Evolutionary conservation across 306 rosid genomes (phyloP), one percentile per base, ranked within the genome.

Genomic region (Ormosia emarginata): DNA sequence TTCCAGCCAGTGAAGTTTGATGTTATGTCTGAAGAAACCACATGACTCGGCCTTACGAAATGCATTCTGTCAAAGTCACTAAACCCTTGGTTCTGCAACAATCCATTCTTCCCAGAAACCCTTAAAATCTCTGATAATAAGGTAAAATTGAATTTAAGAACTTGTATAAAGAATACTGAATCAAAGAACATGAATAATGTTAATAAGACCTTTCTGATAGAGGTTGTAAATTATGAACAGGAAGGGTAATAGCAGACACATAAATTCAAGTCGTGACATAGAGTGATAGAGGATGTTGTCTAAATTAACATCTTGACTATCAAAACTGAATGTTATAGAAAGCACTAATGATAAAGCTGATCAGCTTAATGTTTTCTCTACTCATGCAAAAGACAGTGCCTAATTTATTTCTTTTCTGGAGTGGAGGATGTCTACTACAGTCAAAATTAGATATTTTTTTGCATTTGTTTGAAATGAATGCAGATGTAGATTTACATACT

Each of bases 31-130:
- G 88, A 67, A 58, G 87, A 84, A 89, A 79, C 53, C 85, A 83
- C 67, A 44, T 80, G 87, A 65, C 78, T 82, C 0, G 76, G 85
- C 56, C 84, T 89, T 39, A 82, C 43, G 6, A 56, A 67, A 58
- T 80, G 88, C 83, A 84, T 77, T 84, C 85, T 84, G 41, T 89
- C 88, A 1, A 79, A 75, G 73, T 86, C 90, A 61, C 78, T 82
- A 79, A 79, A 49, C 7, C 84, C 90, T 79, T 81, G 90, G 78
- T 84, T 89, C 59, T 82, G 79, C 80, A 86, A 47, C 76, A 81
- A 5, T 74, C 86, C 91, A 70, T 40, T 83, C 85, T 86, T 88
- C 12, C 90, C 90, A 73, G 90, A 75, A 71, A 82, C 84, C 77
- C 87, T 82, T 49, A 84, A 61, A 79, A 89, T 86, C 85, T 89